Evolutionary conservation across 805 yeast genomes (phyloP), one percentile per base, ranked within the genome.

Genomic region (Danielia oregonensis): DNA sequence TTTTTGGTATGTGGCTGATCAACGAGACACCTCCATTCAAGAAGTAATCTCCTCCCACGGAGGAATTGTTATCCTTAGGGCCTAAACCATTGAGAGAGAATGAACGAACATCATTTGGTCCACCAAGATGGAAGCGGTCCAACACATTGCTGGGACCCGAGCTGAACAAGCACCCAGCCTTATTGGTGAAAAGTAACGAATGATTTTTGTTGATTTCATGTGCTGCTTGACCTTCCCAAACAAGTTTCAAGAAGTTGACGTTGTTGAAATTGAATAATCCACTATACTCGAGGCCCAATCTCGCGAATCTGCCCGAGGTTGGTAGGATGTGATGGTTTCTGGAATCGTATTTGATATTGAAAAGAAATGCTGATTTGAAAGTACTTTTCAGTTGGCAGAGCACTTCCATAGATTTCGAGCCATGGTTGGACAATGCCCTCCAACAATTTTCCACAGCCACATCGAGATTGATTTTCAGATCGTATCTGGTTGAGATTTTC

Each of bases 101-200:
- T 1, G 79, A 71, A 28, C 81, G 60, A 6, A 76, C 66, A 41
- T 76, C 81, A 43, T 75, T 76, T 9, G 82, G 74, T 2, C 82
- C 82, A n/a, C 82, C 82, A 3, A 69, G 57, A 46, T 67, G 72
- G 37, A 74, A 76, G 29, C 77, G 56, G 50, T 76, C 82, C 57
- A 76, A 59, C 6, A 76, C 56, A 43, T 59, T 66, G n/a, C 59
- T 51, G 9, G 32, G 27, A 2, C 43, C 44, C 6, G 51, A 43
- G 1, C 59, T 48, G 34, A 48, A 51, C 24, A 68, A 48, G 0
- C 59, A 28, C 1, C 73, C 73, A 0, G 58, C 44, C 37, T 63
- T 66, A 29, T 44, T 48, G 23, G 69, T 43, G 24, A 55, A 30
- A 2, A 66, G 56, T 36, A 52, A 43, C 5, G 44, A 28, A 33